phyloP scores from a whole-genome alignment of 2,329 filamentous ascomycete species.

The Botryotinia calthae region DNA sequence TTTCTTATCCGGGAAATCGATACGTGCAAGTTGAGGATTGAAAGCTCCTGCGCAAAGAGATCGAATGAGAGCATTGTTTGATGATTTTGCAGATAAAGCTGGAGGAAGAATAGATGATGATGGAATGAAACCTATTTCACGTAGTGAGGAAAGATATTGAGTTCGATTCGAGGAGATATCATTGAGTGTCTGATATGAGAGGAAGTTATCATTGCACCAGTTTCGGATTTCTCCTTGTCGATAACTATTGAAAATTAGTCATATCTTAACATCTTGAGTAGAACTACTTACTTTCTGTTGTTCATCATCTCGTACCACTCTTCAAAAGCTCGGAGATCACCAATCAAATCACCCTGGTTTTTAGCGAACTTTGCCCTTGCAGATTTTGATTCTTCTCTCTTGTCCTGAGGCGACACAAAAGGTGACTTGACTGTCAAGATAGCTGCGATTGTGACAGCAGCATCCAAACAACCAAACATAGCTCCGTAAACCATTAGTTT shows the following conservation, averaged over 20 bases:
- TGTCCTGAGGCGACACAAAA: constrained; percentile 80
- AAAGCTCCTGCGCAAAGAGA: constrained; percentile 48
- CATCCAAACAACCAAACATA: constrained; percentile 88
- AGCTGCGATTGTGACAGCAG: constrained; percentile 83
- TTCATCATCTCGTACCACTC: constrained; percentile 70
- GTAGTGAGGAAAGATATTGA: constrained; percentile 82
- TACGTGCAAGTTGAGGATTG: constrained; percentile 81
- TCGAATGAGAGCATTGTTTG: constrained; percentile 40
- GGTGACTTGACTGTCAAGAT: constrained; percentile 88
- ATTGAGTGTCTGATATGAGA: constrained; percentile 77
- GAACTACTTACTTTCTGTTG: constrained; percentile 45
- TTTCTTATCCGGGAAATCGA: constrained; percentile 94
- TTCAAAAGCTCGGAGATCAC: constrained; percentile 80
- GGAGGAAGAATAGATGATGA: constrained; percentile 33
- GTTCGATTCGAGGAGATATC: constrained; percentile 85
- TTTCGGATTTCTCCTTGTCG: constrained; percentile 62
- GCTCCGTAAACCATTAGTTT: constrained; percentile 96
- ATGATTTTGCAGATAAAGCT: constrained; percentile 48
- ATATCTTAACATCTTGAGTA: not conserved
- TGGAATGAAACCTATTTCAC: constrained; percentile 77
- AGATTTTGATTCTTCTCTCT: constrained; percentile 75
- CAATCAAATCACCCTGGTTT: constrained; percentile 83
- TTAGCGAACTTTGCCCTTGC: constrained; percentile 71
- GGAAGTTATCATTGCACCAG: constrained; percentile 84
- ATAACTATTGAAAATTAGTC: constrained; percentile 35